phyloP scores from a whole-genome alignment of 2,329 filamentous ascomycete genomes.

The Albophoma yamanashiensis region DNA sequence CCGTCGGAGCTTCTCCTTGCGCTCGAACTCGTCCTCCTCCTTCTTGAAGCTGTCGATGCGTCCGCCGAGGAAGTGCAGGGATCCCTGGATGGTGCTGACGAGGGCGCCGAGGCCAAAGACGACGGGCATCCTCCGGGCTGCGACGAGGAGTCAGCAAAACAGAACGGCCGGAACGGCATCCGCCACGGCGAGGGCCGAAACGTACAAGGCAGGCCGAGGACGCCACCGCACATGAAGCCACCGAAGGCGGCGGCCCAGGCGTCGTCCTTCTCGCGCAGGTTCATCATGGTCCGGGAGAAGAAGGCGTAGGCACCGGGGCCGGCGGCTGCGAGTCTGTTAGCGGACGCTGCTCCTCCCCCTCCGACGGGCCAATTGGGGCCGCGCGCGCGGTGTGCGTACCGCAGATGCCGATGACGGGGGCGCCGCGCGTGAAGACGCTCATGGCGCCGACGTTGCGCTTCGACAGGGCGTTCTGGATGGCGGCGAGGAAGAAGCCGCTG shows the following conservation, averaged over 20 bases:
- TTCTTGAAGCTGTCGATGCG: conserved; percentile 40
- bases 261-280: conserved; percentile 79
- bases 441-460: conserved; percentile 72
- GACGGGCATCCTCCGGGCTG: conserved; percentile 49
- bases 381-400: conserved; percentile 15
- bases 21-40: conserved; percentile 60
- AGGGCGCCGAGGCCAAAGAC: conserved; percentile 55
- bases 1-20: conserved; percentile 64
- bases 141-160: not conserved
- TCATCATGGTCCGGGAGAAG: conserved; percentile 64
- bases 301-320: conserved; percentile 68
- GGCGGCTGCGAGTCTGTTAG: conserved; percentile 28
- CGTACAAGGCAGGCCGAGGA: conserved; percentile 65
- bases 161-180: not conserved
- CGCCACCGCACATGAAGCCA: conserved; percentile 64
- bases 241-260: conserved; percentile 62
- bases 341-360: not conserved
- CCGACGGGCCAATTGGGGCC: not conserved
- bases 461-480: conserved; percentile 77
- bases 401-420: conserved; percentile 53
- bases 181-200: not conserved
- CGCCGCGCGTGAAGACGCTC: conserved; percentile 71
- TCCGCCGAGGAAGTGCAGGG: conserved; percentile 59
- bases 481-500: conserved; percentile 61
- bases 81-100: conserved; percentile 46